These are phyloP conservation scores for Eucalyptus victrix DNA, from an alignment of 345 rosid species.

Conservation along the genomic window DNA sequence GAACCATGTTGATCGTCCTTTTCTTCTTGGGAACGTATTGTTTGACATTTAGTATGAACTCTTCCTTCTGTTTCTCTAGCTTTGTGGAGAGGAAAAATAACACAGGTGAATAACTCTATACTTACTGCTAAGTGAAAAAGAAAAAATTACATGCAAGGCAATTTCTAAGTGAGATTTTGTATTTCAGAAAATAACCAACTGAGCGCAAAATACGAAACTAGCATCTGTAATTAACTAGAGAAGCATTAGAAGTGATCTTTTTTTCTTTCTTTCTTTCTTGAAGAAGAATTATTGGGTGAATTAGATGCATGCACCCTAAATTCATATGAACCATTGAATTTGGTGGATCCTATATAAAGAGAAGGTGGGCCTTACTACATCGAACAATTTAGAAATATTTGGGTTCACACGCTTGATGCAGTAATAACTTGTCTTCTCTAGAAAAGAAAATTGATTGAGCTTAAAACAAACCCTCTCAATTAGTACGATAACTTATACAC, in stretches of 20 bases:
- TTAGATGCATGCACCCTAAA: background rate
- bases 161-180: background rate
- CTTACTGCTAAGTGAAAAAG: background rate
- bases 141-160: background rate
- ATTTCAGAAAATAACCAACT: background rate
- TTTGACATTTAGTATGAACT: background rate
- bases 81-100: background rate
- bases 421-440: background rate
- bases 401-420: background rate
- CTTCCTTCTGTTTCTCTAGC: background rate
- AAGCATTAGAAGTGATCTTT: background rate
- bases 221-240: background rate
- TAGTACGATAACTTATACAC: background rate
- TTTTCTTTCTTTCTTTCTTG: background rate
- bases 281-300: background rate
- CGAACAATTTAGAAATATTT: background rate
- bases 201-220: background rate
- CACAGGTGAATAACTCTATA: background rate
- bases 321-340: background rate
- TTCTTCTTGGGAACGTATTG: background rate
- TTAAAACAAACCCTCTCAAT: background rate
- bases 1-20: background rate
- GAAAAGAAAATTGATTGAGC: background rate
- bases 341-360: background rate
- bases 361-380: background rate